Percentiles rank a stretch among this genome's conserved stretches.
These are phyloP conservation scores for Amanita pseudoporphyria DNA, from an alignment of 768 basidiomycete species.

Conservation along the genomic window DNA sequence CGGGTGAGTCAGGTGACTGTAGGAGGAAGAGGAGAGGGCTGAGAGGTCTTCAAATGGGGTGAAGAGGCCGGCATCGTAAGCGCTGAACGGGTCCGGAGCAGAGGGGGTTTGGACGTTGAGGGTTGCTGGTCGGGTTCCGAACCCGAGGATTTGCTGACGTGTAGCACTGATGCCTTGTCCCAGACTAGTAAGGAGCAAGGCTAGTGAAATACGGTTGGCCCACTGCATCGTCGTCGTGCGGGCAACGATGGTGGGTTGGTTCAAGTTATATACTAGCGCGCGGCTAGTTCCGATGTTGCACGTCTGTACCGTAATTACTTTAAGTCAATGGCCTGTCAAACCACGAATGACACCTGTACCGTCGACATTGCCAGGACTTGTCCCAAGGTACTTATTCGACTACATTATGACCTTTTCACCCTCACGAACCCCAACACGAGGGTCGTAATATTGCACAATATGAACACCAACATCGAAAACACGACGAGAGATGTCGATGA, in stretches of 20 bases:
- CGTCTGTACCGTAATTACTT: too few relatives aligned
- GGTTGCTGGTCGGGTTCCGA: neutral
- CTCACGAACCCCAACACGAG: slow-evolving; percentile 97
- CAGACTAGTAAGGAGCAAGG: neutral
- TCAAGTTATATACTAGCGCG: too few relatives aligned
- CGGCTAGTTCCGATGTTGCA: too few relatives aligned
- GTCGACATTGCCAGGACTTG: slow-evolving; percentile 59
- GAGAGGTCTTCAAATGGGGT: slow-evolving; percentile 24
- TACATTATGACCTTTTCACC: slow-evolving; percentile 86
- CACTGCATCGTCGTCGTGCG: neutral
- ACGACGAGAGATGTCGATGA: slow-evolving; percentile 3
- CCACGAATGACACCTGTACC: slow-evolving; percentile 5
- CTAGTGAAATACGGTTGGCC: neutral
- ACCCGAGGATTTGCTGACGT: neutral
- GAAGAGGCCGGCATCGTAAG: too few relatives aligned
- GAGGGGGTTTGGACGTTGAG: neutral
- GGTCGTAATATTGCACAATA: slow-evolving; percentile 68
- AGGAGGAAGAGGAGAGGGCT: slow-evolving; percentile 23
- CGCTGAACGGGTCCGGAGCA: neutral
- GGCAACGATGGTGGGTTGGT: too few relatives aligned
- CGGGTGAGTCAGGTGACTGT: slow-evolving; percentile 34
- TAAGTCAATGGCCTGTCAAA: neutral
- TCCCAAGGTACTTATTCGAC: slow-evolving; percentile 90
- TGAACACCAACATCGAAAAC: slow-evolving; percentile 1
- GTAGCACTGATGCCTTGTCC: neutral